Evolutionary conservation across 148 eudicot species (phyloP), one percentile per base, ranked within the genome.

Genomic region (Silene conica): DNA sequence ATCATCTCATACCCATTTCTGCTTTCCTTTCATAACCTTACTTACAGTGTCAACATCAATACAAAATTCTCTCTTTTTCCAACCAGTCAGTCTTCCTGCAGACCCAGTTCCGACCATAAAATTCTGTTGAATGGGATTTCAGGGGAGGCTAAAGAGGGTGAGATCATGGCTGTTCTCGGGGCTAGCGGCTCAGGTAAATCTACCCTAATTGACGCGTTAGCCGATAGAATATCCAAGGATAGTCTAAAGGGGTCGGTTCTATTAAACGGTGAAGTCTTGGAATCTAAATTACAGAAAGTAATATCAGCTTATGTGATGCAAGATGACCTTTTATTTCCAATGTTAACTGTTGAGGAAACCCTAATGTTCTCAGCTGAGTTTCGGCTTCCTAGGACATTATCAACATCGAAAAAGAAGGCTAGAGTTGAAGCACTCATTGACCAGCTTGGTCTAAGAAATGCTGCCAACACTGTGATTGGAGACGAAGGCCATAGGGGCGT

Each of bases 241-340:
- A 92, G 96, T 77, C 64, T 92, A 12, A 83, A 83, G 14, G 98
- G 98, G 3, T 73, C 71, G 0, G 79, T 90, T 10, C 81, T 70
- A 25, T 70, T 92, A 25, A 92, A 92, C 67, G 96, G 89, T 3
- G 96, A 92, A 25, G 81, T 77, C 25, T 74, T 90, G 75, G 90
- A 89, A n/a, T 89, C 96, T 0, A 90, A 86, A 77, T 74, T 90
- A 38, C 80, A 81, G 25, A 88, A 90, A 55, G 84, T 82, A 0
- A 92, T 92, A 6, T 92, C 98, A 15, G 98, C 98, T 54, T 92
- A 92, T 70, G 93, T 92, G 0, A 92, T 92, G 98, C 98, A 92
- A 65, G 98, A 92, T 43, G 98, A 92, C 58, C 80, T 92, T 14
- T 70, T 92, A 11, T 92, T 90, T 34, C 98, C 98, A 0, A 90